Conservation (phyloP, 202 grass and related monocot species). For the Brachypodium distachyon region DNA sequence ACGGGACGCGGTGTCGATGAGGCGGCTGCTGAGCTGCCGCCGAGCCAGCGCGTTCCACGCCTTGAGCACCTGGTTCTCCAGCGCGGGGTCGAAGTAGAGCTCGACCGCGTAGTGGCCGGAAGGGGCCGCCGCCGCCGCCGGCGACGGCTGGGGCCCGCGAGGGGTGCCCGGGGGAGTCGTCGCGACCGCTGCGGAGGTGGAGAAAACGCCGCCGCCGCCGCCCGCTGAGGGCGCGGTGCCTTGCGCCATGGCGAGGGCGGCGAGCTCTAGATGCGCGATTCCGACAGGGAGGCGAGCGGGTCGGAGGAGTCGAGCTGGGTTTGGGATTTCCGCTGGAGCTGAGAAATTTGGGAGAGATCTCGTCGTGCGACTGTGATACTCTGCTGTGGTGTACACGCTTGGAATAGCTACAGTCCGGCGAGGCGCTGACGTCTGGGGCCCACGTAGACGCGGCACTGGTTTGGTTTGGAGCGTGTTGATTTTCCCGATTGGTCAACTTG, state of each 20-base stretch:
- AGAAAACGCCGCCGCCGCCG: background rate
- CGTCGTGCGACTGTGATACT: background rate
- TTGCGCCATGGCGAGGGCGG: conserved; percentile 35
- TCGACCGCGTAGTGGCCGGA: conserved; percentile 66
- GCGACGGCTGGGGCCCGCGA: background rate
- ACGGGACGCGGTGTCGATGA: conserved; percentile 81
- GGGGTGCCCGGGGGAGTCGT: conserved; percentile 31
- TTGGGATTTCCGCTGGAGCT: background rate
- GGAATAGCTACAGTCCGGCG: background rate
- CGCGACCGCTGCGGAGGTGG: background rate
- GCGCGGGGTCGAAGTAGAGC: conserved; percentile 94
- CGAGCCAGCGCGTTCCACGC: conserved; percentile 93
- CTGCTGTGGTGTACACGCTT: conserved; percentile 5
- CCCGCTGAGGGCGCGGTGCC: conserved; percentile 30
- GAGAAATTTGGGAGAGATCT: conserved; percentile 11
- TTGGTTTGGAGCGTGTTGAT: too few species aligned
- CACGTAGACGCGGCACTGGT: too few species aligned
- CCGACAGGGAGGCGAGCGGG: conserved; percentile 20
- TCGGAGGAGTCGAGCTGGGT: background rate
- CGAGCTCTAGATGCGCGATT: conserved; percentile 12
- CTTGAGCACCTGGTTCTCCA: conserved; percentile 99
- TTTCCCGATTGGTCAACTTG: too few species aligned
- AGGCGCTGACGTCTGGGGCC: background rate
- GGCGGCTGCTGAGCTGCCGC: conserved; percentile 72
- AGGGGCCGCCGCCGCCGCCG: background rate